Evolutionary conservation across 140 eudicot species (phyloP), one percentile per base, ranked within the genome.

Genomic region (Flaveria floridana): DNA sequence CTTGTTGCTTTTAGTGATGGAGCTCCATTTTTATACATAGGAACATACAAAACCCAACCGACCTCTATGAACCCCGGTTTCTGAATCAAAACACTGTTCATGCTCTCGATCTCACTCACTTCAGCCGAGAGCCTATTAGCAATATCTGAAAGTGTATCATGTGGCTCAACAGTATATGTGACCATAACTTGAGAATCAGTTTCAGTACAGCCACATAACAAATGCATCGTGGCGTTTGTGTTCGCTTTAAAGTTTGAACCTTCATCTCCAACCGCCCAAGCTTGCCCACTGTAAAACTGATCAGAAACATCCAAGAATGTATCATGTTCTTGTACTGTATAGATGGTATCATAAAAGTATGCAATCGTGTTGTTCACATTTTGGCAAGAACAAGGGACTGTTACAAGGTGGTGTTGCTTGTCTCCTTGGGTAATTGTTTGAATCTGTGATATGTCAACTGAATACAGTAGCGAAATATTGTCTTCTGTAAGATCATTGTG

Each of bases 31-130:
- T 80, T 86, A 79, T 90, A 85, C 95, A 82, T 88, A 11, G 97
- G 95, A 67, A 90, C 89, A 64, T 70, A 90, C 74, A 90, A 62
- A n/a, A 90, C 84, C 95, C 95, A 90, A 30, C 87, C 95, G 21
- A 48, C 71, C 2, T 76, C 68, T 23, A 90, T 81, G 37, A 46
- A 90, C 69, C 76, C 73, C 1, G 92, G 74, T 59, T 71, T 64
- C 34, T 70, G 52, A 28, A 76, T 65, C 89, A 88, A 76, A 78
- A 0, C 81, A 66, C 71, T 66, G 63, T 90, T 90, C 34, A 78
- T 69, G 3, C 25, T 81, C 83, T 82, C 80, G 12, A 90, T 86
- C 79, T 77, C 86, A 70, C 42, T 70, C 15, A 79, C 81, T n/a
- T 72, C 80, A 69, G 97, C 88, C 26, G 92, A 82, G 23, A 90